Conservation (phyloP, 2,329 filamentous ascomycete species). For the Ceratocystis eucalypticola region DNA sequence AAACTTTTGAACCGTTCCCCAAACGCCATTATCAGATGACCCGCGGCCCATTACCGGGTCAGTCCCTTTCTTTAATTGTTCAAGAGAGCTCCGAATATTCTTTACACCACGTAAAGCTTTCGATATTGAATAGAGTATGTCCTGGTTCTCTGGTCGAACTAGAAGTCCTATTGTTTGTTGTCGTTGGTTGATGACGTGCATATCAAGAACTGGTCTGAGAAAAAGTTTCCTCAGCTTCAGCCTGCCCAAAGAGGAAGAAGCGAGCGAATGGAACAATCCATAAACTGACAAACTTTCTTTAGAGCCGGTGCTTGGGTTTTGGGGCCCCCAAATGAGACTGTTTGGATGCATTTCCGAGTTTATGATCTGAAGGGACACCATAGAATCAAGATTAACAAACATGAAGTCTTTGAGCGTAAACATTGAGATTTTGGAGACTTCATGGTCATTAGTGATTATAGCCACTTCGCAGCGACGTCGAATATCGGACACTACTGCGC, state of each 20-base stretch:
- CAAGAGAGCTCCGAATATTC: constrained; percentile 57
- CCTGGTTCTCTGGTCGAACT: constrained; percentile 51
- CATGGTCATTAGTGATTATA: constrained; percentile 30
- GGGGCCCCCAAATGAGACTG: constrained; percentile 39
- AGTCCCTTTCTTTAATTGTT: constrained; percentile 66
- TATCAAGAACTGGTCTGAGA: constrained; percentile 59
- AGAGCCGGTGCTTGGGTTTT: constrained; percentile 35
- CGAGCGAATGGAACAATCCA: constrained; percentile 63
- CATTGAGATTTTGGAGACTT: constrained; percentile 54
- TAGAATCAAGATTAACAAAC: constrained; percentile 69
- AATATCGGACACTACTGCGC: constrained; percentile 71
- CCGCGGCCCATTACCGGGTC: constrained; percentile 35
- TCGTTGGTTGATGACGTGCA: constrained; percentile 54
- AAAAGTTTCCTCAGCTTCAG: constrained; percentile 63
- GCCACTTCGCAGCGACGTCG: constrained; percentile 42
- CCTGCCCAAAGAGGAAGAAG: constrained; percentile 68
- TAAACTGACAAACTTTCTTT: constrained; percentile 79
- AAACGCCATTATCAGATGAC: constrained; percentile 53
- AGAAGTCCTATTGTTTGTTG: constrained; percentile 57
- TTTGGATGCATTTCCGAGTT: constrained; percentile 73
- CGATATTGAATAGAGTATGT: constrained; percentile 40
- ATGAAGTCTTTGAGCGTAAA: constrained; percentile 54
- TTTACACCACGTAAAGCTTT: constrained; percentile 56
- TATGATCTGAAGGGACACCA: constrained; percentile 73
- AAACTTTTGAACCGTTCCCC: constrained; percentile 33